A percentile compares a stretch with the other conserved stretches of the same genome.
These are phyloP conservation scores for Huiozyma sinensis DNA, from an alignment of 805 yeast species.

Conservation along the genomic window DNA sequence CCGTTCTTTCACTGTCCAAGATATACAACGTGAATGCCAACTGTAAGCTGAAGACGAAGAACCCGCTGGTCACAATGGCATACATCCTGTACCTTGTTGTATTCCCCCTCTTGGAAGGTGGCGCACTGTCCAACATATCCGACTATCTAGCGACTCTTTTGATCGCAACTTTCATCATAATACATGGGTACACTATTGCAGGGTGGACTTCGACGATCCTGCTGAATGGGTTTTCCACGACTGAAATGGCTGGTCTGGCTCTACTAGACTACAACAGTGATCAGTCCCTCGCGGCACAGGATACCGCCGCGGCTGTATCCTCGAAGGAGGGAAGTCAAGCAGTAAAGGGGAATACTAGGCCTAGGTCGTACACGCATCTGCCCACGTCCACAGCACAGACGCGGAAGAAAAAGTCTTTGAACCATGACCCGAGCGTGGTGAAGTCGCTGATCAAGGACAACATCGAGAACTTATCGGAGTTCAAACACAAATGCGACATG, in stretches of 20 bases:
- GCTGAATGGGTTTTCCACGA: constrained; percentile 26
- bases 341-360: constrained; percentile 1
- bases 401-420: background rate
- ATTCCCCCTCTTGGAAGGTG: constrained; percentile 16
- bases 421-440: constrained; percentile 14
- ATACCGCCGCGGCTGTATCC: background rate
- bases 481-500: constrained; percentile 39
- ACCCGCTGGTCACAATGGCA: constrained; percentile 24
- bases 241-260: constrained; percentile 15
- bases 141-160: constrained; percentile 23
- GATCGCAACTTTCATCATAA: constrained; percentile 21
- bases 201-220: constrained; percentile 28
- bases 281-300: background rate
- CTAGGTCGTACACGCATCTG: constrained; percentile 10
- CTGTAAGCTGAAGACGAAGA: constrained; percentile 24
- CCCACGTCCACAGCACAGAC: constrained; percentile 8
- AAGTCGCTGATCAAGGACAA: constrained; percentile 33
- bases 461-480: constrained; percentile 41
- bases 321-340: background rate
- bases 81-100: constrained; percentile 21
- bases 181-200: constrained; percentile 26
- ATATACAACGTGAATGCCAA: constrained; percentile 20
- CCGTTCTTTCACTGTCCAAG: constrained; percentile 17
- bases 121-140: constrained; percentile 11
- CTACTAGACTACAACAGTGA: constrained; percentile 8